Evolutionary conservation across 306 rosid species (phyloP).

Genomic region (Begonia fuchsioides): DNA sequence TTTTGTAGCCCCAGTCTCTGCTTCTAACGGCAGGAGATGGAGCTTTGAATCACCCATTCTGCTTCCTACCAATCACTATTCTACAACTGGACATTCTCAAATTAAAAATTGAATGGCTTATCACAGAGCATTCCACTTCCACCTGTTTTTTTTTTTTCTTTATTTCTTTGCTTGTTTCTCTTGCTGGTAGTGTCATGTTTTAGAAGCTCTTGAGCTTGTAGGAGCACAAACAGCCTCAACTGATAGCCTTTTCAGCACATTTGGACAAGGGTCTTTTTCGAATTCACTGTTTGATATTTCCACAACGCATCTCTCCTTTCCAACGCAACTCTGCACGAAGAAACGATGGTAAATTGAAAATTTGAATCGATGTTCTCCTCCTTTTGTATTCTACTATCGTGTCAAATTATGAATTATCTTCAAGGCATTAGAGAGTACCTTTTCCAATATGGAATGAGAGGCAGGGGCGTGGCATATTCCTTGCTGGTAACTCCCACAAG

Average conservation of each 20-base stretch:
- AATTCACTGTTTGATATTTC: conserved; percentile 77
- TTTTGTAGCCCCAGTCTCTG: too few relatives aligned
- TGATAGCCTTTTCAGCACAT: too few relatives aligned
- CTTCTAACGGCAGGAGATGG: too few relatives aligned
- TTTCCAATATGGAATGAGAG: conserved; percentile 36
- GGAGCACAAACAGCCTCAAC: too few relatives aligned
- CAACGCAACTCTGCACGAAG: conserved; percentile 64
- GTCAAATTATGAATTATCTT: too few relatives aligned
- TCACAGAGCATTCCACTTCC: conserved; percentile 24
- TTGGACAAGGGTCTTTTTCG: conserved; percentile 79
- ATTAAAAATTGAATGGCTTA: background rate
- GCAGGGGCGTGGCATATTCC: conserved; percentile 58
- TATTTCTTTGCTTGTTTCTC: conserved; percentile 15
- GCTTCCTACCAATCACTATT: conserved; percentile 15
- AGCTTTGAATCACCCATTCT: too few relatives aligned
- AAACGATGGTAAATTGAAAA: conserved; percentile 3
- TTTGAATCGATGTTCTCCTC: too few relatives aligned
- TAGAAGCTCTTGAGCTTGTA: conserved; percentile 19
- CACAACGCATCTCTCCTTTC: conserved; percentile 61
- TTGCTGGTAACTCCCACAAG: conserved; percentile 53
- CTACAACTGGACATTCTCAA: conserved; percentile 3
- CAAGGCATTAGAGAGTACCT: conserved; percentile 22
- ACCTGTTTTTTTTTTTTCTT: conserved; percentile 13
- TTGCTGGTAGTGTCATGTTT: conserved; percentile 18
- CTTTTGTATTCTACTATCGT: too few relatives aligned